Conservation (phyloP, 2,329 filamentous ascomycete species). For the Dactylonectria estremocensis region DNA sequence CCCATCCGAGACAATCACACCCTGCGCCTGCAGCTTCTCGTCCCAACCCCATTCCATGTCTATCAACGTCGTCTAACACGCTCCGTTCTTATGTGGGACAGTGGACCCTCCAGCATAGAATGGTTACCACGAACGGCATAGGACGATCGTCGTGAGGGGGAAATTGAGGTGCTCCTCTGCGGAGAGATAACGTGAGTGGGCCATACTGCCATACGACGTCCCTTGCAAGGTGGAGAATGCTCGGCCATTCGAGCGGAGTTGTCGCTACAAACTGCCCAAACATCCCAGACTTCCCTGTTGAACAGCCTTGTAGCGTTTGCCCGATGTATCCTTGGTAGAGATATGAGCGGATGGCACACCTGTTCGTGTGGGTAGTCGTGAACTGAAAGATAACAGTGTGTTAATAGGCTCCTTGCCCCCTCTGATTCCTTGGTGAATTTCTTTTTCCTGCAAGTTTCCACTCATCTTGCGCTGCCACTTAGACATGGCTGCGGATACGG, state of each 20-base stretch:
- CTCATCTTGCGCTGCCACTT: background rate
- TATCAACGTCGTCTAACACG: background rate
- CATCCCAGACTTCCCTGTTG: constrained; percentile 8
- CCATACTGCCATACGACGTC: constrained; percentile 15
- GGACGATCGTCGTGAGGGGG: constrained; percentile 13
- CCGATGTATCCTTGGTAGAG: constrained; percentile 1
- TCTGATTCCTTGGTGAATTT: constrained; percentile 2
- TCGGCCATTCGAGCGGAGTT: background rate
- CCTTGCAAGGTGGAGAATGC: constrained; percentile 23
- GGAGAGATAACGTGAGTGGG: constrained; percentile 5
- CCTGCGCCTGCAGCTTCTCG: constrained; percentile 10
- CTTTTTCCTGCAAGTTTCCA: constrained; percentile 8
- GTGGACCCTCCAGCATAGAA: background rate
- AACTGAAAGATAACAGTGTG: constrained; percentile 1
- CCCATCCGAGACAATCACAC: constrained; percentile 17
- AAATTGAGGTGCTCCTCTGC: background rate
- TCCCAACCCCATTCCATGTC: constrained; percentile 8
- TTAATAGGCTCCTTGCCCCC: constrained; percentile 10
- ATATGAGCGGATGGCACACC: constrained; percentile 7
- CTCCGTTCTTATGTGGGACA: constrained; percentile 13
- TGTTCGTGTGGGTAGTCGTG: constrained; percentile 3
- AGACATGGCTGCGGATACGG: constrained; percentile 24
- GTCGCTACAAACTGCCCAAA: constrained; percentile 15
- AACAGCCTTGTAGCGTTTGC: constrained; percentile 5
- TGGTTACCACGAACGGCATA: too few species aligned